Conservation (phyloP, 1,139 yeast species). For the Suhomyces wounanorum region DNA sequence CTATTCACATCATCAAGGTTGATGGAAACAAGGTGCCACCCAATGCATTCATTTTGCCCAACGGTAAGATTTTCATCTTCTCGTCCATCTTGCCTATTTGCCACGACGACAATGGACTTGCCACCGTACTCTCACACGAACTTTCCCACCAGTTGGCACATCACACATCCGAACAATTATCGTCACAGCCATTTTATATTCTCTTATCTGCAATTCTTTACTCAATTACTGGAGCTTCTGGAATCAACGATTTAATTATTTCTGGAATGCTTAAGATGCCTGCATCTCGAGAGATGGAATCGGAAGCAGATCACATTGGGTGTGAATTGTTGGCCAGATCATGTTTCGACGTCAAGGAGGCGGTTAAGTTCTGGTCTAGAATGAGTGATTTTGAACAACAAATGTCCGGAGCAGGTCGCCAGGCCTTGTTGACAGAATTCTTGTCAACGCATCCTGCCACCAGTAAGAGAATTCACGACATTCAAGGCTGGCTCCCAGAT, state of each 20-base stretch:
- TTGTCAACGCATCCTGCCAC: conserved; percentile 93
- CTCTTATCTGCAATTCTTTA: conserved; percentile 49
- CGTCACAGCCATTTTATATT: conserved; percentile 57
- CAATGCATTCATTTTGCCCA: conserved; percentile 93
- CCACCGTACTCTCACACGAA: conserved; percentile 92
- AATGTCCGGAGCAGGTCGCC: conserved; percentile 29
- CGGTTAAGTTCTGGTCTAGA: conserved; percentile 78
- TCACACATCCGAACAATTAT: conserved; percentile 81
- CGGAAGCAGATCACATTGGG: conserved; percentile 95
- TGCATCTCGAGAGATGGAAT: conserved; percentile 88
- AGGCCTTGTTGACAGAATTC: conserved; percentile 49
- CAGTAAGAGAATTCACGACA: conserved; percentile 64
- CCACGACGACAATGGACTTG: conserved; percentile 82
- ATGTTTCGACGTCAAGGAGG: conserved; percentile 76
- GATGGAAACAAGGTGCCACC: conserved; percentile 70
- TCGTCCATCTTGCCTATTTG: conserved; percentile 79
- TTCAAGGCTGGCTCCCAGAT: conserved; percentile 71
- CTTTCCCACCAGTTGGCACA: conserved; percentile 92
- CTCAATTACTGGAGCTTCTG: conserved; percentile 33
- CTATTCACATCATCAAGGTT: conserved; percentile 71
- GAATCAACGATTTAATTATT: conserved; percentile 55
- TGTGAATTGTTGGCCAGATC: conserved; percentile 88
- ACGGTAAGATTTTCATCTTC: conserved; percentile 92
- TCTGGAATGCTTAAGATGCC: conserved; percentile 72
- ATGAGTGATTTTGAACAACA: conserved; percentile 64